A percentile compares a stretch with the other conserved stretches of the same genome.
Conservation (phyloP, 2,329 filamentous ascomycete species). For the Aspergillus sp. region DNA sequence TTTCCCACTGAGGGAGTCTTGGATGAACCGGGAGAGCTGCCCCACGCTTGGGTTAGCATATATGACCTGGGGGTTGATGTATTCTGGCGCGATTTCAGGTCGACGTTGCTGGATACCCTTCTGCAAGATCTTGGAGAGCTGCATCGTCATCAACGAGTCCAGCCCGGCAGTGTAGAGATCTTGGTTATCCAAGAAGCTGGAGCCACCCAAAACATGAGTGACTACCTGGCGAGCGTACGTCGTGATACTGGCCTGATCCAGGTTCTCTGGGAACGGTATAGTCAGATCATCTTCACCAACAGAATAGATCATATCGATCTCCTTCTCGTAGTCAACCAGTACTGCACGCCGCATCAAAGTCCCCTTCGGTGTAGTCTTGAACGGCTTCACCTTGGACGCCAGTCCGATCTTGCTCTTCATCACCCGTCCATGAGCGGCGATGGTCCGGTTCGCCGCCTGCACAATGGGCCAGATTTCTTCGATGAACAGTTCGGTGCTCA, state of each 20-base stretch:
- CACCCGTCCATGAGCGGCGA: constrained; percentile 5
- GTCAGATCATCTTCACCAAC: not conserved
- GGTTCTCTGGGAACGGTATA: not conserved
- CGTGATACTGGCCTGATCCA: not conserved
- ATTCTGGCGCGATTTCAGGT: too few relatives aligned
- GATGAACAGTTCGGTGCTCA: not conserved
- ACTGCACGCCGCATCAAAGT: constrained; percentile 5
- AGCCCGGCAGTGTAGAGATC: constrained; percentile 7
- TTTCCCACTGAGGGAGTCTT: too few relatives aligned
- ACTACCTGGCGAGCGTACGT: not conserved
- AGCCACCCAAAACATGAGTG: not conserved
- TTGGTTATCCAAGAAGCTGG: not conserved
- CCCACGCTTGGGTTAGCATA: too few relatives aligned
- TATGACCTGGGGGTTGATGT: too few relatives aligned
- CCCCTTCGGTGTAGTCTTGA: constrained; percentile 7
- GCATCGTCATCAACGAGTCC: constrained; percentile 10
- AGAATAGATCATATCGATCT: constrained; percentile 7
- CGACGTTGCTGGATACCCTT: not conserved
- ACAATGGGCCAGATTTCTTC: constrained; percentile 11
- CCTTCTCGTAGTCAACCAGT: constrained; percentile 3
- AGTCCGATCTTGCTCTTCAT: constrained; percentile 3
- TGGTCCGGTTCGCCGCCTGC: constrained; percentile 5
- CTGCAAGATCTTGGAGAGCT: not conserved
- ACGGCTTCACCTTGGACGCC: not conserved
- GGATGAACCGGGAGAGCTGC: too few relatives aligned